Conservation (phyloP, 257 asterid species). For the Rubia yunnanensis region DNA sequence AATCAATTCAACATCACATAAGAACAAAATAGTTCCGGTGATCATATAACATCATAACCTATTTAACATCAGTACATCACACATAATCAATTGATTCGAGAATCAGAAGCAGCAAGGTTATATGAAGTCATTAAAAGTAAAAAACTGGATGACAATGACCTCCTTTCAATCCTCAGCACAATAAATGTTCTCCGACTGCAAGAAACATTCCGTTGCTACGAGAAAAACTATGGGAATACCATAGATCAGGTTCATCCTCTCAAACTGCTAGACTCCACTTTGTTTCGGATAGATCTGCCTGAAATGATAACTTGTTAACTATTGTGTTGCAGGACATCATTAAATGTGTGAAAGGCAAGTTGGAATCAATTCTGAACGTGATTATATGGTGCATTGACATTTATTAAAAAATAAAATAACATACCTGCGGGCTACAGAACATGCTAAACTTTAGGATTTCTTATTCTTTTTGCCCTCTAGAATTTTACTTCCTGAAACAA, state of each 20-base stretch:
- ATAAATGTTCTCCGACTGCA: constrained; percentile 61
- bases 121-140: constrained; percentile 37
- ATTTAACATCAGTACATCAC: too few species aligned
- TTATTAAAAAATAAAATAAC: too few species aligned
- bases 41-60: too few species aligned
- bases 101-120: constrained; percentile 54
- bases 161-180: constrained; percentile 41
- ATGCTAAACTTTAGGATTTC: too few species aligned
- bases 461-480: too few species aligned
- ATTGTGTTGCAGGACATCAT: constrained; percentile 40
- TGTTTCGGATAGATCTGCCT: background rate
- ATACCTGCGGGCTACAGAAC: too few species aligned
- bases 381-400: constrained; percentile 55
- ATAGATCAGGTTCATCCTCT: constrained; percentile 42
- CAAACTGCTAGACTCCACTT: background rate
- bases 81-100: too few species aligned
- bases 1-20: too few species aligned
- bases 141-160: constrained; percentile 36
- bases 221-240: constrained; percentile 40
- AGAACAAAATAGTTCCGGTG: too few species aligned
- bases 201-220: constrained; percentile 53
- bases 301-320: constrained; percentile 1
- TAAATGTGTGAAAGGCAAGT: constrained; percentile 40
- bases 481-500: too few species aligned
- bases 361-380: constrained; percentile 46